Evolutionary conservation across 495 filamentous ascomycete genomes (phyloP).

Genomic region (Talaromyces adpressus): DNA sequence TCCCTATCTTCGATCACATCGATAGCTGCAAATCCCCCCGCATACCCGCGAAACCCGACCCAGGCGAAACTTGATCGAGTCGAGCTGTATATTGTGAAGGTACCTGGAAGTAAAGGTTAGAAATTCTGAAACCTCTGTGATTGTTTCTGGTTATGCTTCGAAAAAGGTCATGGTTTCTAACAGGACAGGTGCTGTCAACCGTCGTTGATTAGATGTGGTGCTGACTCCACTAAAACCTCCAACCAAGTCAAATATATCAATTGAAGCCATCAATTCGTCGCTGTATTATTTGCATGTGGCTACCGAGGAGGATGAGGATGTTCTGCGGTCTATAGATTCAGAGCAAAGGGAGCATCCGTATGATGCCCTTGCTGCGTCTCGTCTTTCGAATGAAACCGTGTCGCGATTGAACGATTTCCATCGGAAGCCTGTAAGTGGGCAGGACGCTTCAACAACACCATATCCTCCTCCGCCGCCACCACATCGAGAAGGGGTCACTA

Average conservation of each 20-base stretch:
- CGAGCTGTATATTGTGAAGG: constrained; percentile 82
- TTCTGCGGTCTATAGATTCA: constrained; percentile 40
- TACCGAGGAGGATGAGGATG: constrained; percentile 48
- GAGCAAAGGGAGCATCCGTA: constrained; percentile 24
- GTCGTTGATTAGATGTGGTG: constrained; percentile 65
- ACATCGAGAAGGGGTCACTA: neutral
- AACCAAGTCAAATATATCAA: constrained; percentile 72
- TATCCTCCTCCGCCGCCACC: constrained; percentile 13
- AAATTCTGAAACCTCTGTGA: neutral
- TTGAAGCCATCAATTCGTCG: constrained; percentile 76
- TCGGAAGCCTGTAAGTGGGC: constrained; percentile 32
- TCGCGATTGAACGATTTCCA: constrained; percentile 26
- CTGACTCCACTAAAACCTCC: constrained; percentile 87
- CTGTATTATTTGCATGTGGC: constrained; percentile 89
- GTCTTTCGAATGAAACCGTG: constrained; percentile 12
- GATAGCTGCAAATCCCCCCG: constrained; percentile 79
- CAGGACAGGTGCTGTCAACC: constrained; percentile 2
- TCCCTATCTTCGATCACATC: constrained; percentile 74
- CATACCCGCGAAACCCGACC: constrained; percentile 69
- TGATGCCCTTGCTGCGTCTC: neutral
- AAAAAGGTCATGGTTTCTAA: constrained; percentile 1
- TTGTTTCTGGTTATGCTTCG: neutral
- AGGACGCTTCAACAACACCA: constrained; percentile 8
- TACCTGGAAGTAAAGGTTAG: constrained; percentile 83
- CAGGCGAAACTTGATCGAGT: constrained; percentile 58